These are phyloP conservation scores for Cymbidium sinense DNA, from an alignment of 106 monocot genomes.

Conservation along the genomic window DNA sequence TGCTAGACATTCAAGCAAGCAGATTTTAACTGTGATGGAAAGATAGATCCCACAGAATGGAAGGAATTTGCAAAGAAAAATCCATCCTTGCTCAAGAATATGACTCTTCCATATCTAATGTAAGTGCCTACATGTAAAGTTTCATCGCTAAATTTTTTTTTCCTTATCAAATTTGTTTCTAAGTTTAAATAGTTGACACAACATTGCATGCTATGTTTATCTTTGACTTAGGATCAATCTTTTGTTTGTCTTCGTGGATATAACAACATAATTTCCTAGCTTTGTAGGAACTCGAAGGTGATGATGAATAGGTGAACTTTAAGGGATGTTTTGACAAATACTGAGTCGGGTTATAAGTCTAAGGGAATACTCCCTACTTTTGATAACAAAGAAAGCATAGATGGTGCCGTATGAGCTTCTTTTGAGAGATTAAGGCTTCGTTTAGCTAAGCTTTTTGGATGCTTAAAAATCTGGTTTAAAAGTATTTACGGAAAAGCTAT, in stretches of 20 bases:
- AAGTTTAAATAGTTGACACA: too few species aligned
- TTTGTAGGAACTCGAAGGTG: conserved; percentile 18
- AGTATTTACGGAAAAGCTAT: too few species aligned
- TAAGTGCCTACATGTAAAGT: conserved; percentile 13
- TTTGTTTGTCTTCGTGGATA: conserved; percentile 7
- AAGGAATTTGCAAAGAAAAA: conserved; percentile 47
- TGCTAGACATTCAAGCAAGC: conserved; percentile 30
- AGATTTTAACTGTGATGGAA: conserved; percentile 32
- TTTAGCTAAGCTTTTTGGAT: too few species aligned
- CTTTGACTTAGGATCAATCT: too few species aligned
- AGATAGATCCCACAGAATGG: conserved; percentile 48
- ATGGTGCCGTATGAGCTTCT: too few species aligned
- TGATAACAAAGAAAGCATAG: too few species aligned
- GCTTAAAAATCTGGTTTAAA: too few species aligned
- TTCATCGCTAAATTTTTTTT: neutral
- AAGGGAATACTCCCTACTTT: too few species aligned
- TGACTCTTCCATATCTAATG: conserved; percentile 76
- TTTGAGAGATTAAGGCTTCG: too few species aligned
- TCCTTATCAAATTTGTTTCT: neutral
- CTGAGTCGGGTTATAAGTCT: too few species aligned
- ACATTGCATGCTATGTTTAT: too few species aligned
- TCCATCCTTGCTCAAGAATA: conserved; percentile 59
- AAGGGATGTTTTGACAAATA: too few species aligned
- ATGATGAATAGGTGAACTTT: conserved; percentile 3
- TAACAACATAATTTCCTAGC: conserved; percentile 14